These are phyloP conservation scores for Acer saccharum DNA, from an alignment of 345 rosid species.

Conservation along the genomic window DNA sequence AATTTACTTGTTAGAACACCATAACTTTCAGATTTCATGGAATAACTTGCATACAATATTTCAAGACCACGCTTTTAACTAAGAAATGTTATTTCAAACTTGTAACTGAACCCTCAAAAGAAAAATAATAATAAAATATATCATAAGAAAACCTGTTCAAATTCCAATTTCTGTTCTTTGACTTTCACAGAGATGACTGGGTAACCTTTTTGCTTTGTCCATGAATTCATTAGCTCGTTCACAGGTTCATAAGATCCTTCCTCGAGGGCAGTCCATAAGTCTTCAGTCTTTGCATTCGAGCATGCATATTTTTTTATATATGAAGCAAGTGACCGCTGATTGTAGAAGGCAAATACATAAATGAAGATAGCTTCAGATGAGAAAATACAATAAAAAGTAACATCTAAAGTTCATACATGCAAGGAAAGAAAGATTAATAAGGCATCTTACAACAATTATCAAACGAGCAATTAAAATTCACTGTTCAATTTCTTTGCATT, in stretches of 20 bases:
- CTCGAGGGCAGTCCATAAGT: constrained; percentile 91
- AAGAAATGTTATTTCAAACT: constrained; percentile 3
- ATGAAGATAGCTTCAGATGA: constrained; percentile 2
- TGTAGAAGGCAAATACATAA: constrained; percentile 14
- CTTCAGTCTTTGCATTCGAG: constrained; percentile 93
- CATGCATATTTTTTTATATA: constrained; percentile 70
- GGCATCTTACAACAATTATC: background rate
- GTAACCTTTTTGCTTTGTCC: constrained; percentile 93
- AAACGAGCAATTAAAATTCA: constrained; percentile 3
- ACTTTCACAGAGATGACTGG: constrained; percentile 80
- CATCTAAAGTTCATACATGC: constrained; percentile 8
- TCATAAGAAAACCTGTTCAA: constrained; percentile 70
- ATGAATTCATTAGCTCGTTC: constrained; percentile 85
- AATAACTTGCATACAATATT: constrained; percentile 1
- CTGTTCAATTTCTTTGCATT: background rate
- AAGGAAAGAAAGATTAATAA: constrained; percentile 1
- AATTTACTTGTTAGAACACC: constrained; percentile 24
- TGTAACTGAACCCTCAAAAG: background rate
- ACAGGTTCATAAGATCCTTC: constrained; percentile 90
- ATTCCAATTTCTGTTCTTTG: constrained; percentile 71
- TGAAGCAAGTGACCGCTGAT: constrained; percentile 87
- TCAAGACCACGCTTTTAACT: constrained; percentile 2
- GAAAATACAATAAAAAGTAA: background rate
- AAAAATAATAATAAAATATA: background rate
- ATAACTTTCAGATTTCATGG: constrained; percentile 10